Evolutionary conservation across 306 rosid genomes (phyloP).

Genomic region (Dalbergia oliveri): DNA sequence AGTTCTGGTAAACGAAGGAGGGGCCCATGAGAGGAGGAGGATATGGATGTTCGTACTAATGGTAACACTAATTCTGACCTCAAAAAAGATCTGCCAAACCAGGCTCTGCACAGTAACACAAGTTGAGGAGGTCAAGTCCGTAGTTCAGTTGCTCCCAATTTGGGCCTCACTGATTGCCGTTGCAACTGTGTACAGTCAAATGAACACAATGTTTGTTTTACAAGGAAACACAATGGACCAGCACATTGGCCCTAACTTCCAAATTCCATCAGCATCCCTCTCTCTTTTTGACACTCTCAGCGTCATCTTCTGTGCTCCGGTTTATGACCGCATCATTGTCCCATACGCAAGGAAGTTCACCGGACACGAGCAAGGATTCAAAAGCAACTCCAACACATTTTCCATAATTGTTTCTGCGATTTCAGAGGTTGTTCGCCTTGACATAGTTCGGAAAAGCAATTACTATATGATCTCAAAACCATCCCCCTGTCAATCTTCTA

Average conservation of each 20-base stretch:
- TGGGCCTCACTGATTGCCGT: conserved; percentile 78
- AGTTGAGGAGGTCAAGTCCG: conserved; percentile 75
- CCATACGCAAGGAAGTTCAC: conserved; percentile 68
- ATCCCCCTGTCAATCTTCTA: conserved; percentile 77
- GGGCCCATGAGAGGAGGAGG: too few species aligned
- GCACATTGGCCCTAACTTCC: conserved; percentile 66
- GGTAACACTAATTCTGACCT: conserved; percentile 37
- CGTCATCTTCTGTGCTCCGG: conserved; percentile 71
- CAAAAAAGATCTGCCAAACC: conserved; percentile 33
- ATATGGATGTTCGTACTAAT: too few species aligned
- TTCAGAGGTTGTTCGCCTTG: conserved; percentile 67
- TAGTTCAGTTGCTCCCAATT: conserved; percentile 64
- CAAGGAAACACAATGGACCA: conserved; percentile 86
- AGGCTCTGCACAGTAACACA: conserved; percentile 74
- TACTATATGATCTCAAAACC: conserved; percentile 56
- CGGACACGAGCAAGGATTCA: conserved; percentile 67
- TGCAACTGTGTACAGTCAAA: conserved; percentile 75
- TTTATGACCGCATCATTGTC: conserved; percentile 66
- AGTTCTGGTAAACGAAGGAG: not conserved
- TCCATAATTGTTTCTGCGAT: conserved; percentile 70
- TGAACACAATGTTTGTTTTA: conserved; percentile 84
- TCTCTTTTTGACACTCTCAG: conserved; percentile 83
- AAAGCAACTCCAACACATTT: conserved; percentile 67
- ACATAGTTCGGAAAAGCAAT: conserved; percentile 54
- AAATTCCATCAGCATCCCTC: conserved; percentile 81